Evolutionary conservation across 495 filamentous ascomycete species (phyloP).

Genomic region (Pseudotulostoma volvatum): DNA sequence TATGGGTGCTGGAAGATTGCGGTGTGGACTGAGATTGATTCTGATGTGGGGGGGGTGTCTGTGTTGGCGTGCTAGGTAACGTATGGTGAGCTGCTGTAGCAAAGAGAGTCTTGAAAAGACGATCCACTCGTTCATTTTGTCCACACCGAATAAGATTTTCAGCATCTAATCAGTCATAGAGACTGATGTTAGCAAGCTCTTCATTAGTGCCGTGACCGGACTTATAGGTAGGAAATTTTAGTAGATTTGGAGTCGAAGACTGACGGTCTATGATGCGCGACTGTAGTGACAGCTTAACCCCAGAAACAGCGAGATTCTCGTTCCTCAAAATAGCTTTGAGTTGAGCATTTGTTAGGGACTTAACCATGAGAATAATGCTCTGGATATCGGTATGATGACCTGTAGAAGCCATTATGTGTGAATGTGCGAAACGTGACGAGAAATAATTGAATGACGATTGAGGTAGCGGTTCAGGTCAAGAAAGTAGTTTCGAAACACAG

Average conservation of each 20-base stretch:
- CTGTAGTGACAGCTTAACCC: slow-evolving; percentile 69
- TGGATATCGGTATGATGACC: slow-evolving; percentile 21
- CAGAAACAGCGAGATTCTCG: slow-evolving; percentile 54
- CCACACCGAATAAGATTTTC: slow-evolving; percentile 19
- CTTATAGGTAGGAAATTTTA: not conserved
- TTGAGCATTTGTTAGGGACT: slow-evolving; percentile 49
- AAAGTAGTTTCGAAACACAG: not conserved
- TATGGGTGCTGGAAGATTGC: slow-evolving; percentile 13
- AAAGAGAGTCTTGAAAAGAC: too few relatives aligned
- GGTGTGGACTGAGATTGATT: slow-evolving; percentile 15
- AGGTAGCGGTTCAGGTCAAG: not conserved
- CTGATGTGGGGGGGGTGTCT: slow-evolving; percentile 8
- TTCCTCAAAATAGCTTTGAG: slow-evolving; percentile 56
- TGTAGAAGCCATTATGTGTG: slow-evolving; percentile 30
- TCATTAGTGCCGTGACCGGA: not conserved
- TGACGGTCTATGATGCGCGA: slow-evolving; percentile 57
- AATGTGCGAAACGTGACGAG: not conserved
- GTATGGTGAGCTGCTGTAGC: slow-evolving; percentile 10
- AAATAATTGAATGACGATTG: not conserved
- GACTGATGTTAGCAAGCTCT: not conserved
- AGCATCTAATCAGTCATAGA: too few relatives aligned
- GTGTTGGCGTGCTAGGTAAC: slow-evolving; percentile 14
- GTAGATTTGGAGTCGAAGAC: slow-evolving; percentile 20
- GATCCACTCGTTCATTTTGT: slow-evolving; percentile 18
- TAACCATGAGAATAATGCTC: slow-evolving; percentile 30